phyloP scores from a whole-genome alignment of 306 rosid species.

The Fragaria nilgerrensis region DNA sequence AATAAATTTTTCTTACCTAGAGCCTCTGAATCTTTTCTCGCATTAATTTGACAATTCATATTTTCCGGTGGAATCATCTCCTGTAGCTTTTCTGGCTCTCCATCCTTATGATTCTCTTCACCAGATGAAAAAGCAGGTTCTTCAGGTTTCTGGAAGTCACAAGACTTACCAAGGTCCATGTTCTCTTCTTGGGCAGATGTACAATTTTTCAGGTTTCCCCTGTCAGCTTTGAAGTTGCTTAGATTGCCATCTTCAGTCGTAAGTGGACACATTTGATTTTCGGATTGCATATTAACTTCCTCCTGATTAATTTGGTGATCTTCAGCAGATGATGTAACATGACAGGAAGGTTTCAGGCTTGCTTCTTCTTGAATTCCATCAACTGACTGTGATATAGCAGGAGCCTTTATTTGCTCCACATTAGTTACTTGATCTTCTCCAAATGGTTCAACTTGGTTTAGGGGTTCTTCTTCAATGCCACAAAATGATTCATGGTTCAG shows the following conservation, averaged over 20 bases:
- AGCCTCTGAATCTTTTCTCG: slow-evolving; percentile 17
- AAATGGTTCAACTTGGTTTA: slow-evolving; percentile 9
- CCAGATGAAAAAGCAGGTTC: slow-evolving; percentile 27
- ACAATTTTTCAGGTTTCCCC: slow-evolving; percentile 42
- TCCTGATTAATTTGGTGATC: slow-evolving; percentile 32
- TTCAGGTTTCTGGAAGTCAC: slow-evolving; percentile 23
- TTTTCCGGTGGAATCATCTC: slow-evolving; percentile 38
- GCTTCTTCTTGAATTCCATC: not conserved
- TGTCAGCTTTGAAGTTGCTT: slow-evolving; percentile 29
- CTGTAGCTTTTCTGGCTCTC: slow-evolving; percentile 19
- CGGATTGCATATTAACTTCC: slow-evolving; percentile 15
- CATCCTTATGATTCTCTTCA: slow-evolving; percentile 31
- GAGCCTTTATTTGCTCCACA: not conserved
- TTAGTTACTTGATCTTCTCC: not conserved
- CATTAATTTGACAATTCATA: slow-evolving; percentile 12
- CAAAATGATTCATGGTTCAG: slow-evolving; percentile 27
- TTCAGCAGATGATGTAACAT: slow-evolving; percentile 9
- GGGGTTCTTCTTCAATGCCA: slow-evolving; percentile 32
- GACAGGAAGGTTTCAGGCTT: not conserved
- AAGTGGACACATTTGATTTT: slow-evolving; percentile 23
- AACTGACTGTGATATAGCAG: not conserved
- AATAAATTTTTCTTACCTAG: slow-evolving; percentile 38
- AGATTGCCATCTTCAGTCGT: slow-evolving; percentile 22
- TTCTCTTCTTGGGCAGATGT: slow-evolving; percentile 28
- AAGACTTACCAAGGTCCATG: slow-evolving; percentile 30